phyloP scores from a whole-genome alignment of 805 yeast genomes.

The Cyberlindnera sargentensis region DNA sequence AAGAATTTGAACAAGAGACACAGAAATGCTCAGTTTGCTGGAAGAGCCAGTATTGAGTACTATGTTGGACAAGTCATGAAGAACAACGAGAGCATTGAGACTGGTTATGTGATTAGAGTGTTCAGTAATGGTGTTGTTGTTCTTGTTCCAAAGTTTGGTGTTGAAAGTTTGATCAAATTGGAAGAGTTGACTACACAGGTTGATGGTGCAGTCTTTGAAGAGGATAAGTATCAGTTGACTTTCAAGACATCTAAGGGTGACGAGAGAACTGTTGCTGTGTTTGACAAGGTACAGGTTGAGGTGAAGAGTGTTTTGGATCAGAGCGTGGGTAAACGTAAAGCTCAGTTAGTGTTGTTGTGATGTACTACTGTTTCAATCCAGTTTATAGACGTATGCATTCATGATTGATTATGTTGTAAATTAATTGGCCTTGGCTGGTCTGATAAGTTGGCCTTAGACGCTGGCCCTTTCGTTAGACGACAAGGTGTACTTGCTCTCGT shows the following conservation, averaged over 20 bases:
- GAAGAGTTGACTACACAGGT: slow-evolving; percentile 65
- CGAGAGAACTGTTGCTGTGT: slow-evolving; percentile 53
- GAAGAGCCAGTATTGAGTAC: slow-evolving; percentile 95
- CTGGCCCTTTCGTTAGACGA: background rate
- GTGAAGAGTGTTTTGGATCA: slow-evolving; percentile 81
- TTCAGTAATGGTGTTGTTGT: slow-evolving; percentile 94
- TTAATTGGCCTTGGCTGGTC: too few relatives aligned
- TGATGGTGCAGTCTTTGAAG: slow-evolving; percentile 60
- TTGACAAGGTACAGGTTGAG: slow-evolving; percentile 79
- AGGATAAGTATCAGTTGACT: slow-evolving; percentile 64
- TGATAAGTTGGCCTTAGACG: too few relatives aligned
- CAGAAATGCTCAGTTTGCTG: slow-evolving; percentile 98
- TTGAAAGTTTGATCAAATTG: slow-evolving; percentile 84
- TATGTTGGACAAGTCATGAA: slow-evolving; percentile 98
- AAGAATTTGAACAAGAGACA: slow-evolving; percentile 89
- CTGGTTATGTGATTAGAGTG: slow-evolving; percentile 87
- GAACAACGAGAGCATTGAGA: slow-evolving; percentile 69
- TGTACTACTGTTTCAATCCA: too few relatives aligned
- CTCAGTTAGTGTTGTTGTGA: slow-evolving; percentile 50
- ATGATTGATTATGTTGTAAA: too few relatives aligned
- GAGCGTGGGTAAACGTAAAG: slow-evolving; percentile 87
- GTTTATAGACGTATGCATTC: too few relatives aligned
- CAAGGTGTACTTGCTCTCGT: slow-evolving; percentile 3
- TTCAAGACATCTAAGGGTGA: slow-evolving; percentile 44
- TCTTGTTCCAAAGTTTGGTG: slow-evolving; percentile 91